Evolutionary conservation across 306 rosid species (phyloP).

Genomic region (Quercus cerris): DNA sequence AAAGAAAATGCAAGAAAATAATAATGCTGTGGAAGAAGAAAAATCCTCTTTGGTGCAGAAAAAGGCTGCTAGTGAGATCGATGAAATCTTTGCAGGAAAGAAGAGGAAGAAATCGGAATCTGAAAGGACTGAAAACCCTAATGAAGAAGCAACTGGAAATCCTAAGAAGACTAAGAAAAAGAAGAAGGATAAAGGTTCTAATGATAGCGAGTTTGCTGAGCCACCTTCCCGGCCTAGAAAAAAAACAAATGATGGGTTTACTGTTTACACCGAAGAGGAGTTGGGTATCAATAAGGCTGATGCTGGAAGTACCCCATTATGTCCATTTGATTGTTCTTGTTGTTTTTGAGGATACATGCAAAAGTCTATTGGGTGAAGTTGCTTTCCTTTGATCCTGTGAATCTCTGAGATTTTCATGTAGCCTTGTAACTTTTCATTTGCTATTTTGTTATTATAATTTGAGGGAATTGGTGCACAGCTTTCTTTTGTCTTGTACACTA

Average conservation of each 20-base stretch:
- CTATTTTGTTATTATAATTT: constrained; percentile 6
- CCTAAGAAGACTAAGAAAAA: constrained; percentile 32
- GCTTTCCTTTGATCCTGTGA: background rate
- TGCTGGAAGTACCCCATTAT: constrained; percentile 73
- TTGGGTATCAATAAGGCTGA: constrained; percentile 48
- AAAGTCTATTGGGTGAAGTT: background rate
- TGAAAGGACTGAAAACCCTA: constrained; percentile 11
- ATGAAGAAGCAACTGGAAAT: constrained; percentile 23
- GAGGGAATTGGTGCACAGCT: background rate
- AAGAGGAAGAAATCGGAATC: constrained; percentile 53
- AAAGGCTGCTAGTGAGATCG: constrained; percentile 49
- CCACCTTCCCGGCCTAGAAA: constrained; percentile 38
- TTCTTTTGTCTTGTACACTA: background rate
- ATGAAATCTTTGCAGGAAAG: constrained; percentile 62
- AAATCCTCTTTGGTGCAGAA: constrained; percentile 31
- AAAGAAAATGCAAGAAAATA: constrained; percentile 30
- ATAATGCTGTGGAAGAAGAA: constrained; percentile 22
- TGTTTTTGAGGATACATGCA: constrained; percentile 51
- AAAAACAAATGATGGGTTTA: constrained; percentile 57
- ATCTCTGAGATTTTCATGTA: background rate
- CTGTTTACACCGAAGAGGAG: constrained; percentile 67
- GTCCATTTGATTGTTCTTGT: constrained; percentile 88
- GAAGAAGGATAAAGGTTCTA: constrained; percentile 18
- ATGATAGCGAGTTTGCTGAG: constrained; percentile 32
- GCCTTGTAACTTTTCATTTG: constrained; percentile 7